Conservation (phyloP, 306 rosid species). For the Abrus pulchellus region DNA sequence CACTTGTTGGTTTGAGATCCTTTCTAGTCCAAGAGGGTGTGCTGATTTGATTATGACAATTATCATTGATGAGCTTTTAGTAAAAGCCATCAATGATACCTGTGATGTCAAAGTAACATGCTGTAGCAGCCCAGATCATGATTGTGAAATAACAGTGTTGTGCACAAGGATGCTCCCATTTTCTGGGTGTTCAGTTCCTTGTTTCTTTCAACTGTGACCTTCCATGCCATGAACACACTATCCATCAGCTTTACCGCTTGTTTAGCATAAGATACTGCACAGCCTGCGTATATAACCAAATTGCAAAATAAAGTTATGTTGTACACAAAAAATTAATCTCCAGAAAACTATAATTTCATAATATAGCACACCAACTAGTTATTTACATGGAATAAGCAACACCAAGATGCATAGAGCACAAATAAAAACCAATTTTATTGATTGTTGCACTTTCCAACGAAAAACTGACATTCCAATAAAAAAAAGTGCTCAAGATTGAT, state of each 20-base stretch:
- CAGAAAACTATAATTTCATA: constrained; percentile 1
- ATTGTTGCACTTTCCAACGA: too few relatives aligned
- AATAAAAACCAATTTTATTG: too few relatives aligned
- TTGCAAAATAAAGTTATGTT: neutral
- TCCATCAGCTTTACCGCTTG: constrained; percentile 20
- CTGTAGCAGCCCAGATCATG: neutral
- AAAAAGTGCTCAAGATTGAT: too few relatives aligned
- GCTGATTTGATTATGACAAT: constrained; percentile 17
- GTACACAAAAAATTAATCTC: neutral
- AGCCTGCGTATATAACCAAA: constrained; percentile 36
- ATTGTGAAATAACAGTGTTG: constrained; percentile 10
- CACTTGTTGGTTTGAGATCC: constrained; percentile 42
- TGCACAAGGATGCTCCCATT: constrained; percentile 23
- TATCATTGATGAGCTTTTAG: constrained; percentile 32
- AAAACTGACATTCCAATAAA: too few relatives aligned
- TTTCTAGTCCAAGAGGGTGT: constrained; percentile 47
- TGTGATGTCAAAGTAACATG: neutral
- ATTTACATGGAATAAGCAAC: constrained; percentile 36
- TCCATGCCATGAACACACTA: neutral
- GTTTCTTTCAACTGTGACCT: constrained; percentile 27
- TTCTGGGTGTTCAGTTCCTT: neutral
- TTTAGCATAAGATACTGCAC: constrained; percentile 26
- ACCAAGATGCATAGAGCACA: constrained; percentile 39
- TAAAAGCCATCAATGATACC: constrained; percentile 39
- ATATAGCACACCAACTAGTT: neutral